Evolutionary conservation across 441 rosid species (phyloP), one percentile per base, ranked within the genome.

Genomic region (Breynia disticha): DNA sequence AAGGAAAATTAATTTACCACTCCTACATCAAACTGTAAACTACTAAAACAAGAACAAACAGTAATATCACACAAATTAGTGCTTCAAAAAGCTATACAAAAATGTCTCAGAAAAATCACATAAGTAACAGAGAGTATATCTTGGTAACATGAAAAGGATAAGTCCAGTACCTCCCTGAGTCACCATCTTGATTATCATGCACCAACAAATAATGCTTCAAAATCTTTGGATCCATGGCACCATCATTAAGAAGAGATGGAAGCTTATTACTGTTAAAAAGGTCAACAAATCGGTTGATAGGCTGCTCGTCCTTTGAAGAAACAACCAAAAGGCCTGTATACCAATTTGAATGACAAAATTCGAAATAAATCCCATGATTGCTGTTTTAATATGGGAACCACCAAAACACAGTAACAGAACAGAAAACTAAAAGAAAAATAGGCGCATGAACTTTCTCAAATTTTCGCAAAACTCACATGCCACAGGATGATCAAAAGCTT

Each of bases 401-500:
- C 32, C n/a, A 24, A 51, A 17, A 22, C 15, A 16, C 11, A 28
- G 53, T 19, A 11, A 11, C 13, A 22, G 2, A 49, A 9, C 20
- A 49, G 53, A 49, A 49, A 1, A 13, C 15, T 57, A 55, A 57
- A 19, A 2, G 59, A 61, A 47, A 35, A 57, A 55, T 14, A 18
- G 46, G 35, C 46, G 41, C 41, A 5, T 38, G 39, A 37, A 45
- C 43, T 57, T 58, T 59, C 55, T 35, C 68, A 74, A 15, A 61
- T 47, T 21, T 18, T 61, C 64, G 57, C 24, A 54, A 69, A 63
- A 62, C 95, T 78, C 82, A 94, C 97, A 94, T 55, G 96, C 94
- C 75, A 94, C 96, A 14, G 99, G 99, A 73, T 94, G 96, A 58
- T 94, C 99, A 69, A 87, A 90, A 57, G 99, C 87, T 79, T 90